phyloP scores from a whole-genome alignment of 345 rosid genomes.

The Balakata baccata region DNA sequence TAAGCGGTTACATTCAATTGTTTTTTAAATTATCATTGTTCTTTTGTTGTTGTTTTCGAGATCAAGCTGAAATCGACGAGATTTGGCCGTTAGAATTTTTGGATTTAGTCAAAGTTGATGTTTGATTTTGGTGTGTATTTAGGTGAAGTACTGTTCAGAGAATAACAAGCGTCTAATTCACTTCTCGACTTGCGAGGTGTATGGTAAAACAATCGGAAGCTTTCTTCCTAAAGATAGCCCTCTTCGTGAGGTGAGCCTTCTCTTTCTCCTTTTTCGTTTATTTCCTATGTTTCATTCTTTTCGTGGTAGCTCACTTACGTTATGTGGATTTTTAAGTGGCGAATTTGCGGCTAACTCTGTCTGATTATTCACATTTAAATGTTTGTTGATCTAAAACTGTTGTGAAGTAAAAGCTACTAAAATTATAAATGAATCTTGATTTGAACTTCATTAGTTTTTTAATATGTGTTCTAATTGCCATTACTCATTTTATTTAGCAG shows the following conservation, averaged over 20 bases:
- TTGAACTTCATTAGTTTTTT: neutral
- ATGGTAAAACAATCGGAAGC: constrained; percentile 96
- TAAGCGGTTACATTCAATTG: too few relatives aligned
- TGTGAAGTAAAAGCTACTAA: neutral
- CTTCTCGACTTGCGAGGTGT: constrained; percentile 98
- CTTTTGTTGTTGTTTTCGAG: constrained; percentile 4
- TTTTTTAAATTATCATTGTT: neutral
- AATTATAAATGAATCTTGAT: neutral
- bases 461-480: neutral
- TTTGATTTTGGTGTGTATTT: constrained; percentile 22
- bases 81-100: neutral
- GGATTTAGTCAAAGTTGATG: constrained; percentile 16
- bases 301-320: neutral
- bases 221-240: constrained; percentile 91
- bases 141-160: constrained; percentile 98
- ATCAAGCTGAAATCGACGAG: constrained; percentile 4
- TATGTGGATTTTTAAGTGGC: neutral
- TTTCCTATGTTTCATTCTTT: neutral
- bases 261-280: constrained; percentile 18
- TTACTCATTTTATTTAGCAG: too few relatives aligned
- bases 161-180: constrained; percentile 94
- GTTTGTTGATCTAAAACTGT: neutral
- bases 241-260: constrained; percentile 69
- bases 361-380: neutral
- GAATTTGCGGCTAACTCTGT: neutral